Evolutionary conservation across 768 basidiomycete genomes (phyloP).

Genomic region (Mycena indigotica): DNA sequence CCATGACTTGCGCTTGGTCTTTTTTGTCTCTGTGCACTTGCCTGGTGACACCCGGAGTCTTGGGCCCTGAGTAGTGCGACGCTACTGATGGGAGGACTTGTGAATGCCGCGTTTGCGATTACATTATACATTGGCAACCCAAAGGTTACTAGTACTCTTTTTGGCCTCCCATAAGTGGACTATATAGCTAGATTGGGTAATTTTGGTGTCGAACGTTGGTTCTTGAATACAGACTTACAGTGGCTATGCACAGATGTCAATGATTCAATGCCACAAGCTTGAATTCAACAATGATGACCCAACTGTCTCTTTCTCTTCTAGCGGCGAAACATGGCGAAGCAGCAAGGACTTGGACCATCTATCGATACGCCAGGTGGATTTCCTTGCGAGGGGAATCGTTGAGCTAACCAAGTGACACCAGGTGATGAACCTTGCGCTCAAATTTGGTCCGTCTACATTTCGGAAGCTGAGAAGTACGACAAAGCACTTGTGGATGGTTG

Average conservation of each 20-base stretch:
- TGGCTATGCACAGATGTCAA: too few species aligned
- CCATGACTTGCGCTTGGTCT: conserved; percentile 33
- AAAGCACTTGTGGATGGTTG: conserved; percentile 20
- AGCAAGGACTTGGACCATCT: conserved; percentile 4
- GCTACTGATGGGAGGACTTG: conserved; percentile 30
- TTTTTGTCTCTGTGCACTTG: conserved; percentile 32
- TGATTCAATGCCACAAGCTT: too few species aligned
- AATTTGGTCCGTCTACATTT: conserved; percentile 23
- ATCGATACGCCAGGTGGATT: conserved; percentile 18
- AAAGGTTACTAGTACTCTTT: background rate
- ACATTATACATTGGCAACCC: conserved; percentile 21
- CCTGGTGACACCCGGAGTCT: conserved; percentile 18
- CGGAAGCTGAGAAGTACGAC: conserved; percentile 25
- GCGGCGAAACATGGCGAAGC: background rate
- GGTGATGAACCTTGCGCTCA: conserved; percentile 23
- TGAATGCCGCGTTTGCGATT: conserved; percentile 27
- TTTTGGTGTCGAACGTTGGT: too few species aligned
- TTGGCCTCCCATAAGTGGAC: too few species aligned
- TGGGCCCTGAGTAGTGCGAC: conserved; percentile 34
- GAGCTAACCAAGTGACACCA: conserved; percentile 2
- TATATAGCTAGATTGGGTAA: too few species aligned
- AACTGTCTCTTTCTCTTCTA: too few species aligned
- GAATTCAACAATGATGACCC: too few species aligned
- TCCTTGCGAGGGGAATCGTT: background rate
- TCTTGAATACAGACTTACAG: too few species aligned